A percentile compares a stretch with the other conserved stretches of the same genome.
Conservation (phyloP, 1,284 basidiomycete species). For the Malassezia cuniculi region DNA sequence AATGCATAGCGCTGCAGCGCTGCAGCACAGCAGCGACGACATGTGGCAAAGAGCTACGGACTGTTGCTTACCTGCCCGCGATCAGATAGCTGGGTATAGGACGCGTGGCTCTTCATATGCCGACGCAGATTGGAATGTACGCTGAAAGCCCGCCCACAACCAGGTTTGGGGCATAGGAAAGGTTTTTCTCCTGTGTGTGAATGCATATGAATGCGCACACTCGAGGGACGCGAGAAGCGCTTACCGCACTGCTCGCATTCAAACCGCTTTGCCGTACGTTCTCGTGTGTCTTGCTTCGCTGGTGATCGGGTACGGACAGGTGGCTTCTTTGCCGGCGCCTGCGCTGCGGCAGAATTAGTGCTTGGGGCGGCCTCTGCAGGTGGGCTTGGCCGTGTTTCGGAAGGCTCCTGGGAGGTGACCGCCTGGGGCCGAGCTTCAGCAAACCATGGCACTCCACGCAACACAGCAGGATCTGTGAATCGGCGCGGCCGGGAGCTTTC, state of each 20-base stretch:
- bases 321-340: slow-evolving; percentile 2
- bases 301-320: background rate
- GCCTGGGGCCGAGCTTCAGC: too few species aligned
- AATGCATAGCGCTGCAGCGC: too few species aligned
- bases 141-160: slow-evolving; percentile 39
- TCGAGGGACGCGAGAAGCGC: slow-evolving; percentile 38
- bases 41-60: too few species aligned
- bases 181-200: slow-evolving; percentile 43
- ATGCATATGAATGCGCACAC: slow-evolving; percentile 39
- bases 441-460: too few species aligned
- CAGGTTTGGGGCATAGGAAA: slow-evolving; percentile 32
- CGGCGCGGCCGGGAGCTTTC: too few species aligned
- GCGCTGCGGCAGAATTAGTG: slow-evolving; percentile 18
- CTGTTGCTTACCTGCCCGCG: too few species aligned
- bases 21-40: too few species aligned
- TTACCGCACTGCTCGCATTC: slow-evolving; percentile 38
- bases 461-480: too few species aligned
- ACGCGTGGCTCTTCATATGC: slow-evolving; percentile 34
- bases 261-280: slow-evolving; percentile 34
- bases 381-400: too few species aligned
- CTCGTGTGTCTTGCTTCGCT: background rate
- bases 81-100: too few species aligned
- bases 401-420: too few species aligned
- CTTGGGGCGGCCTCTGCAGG: too few species aligned
- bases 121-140: slow-evolving; percentile 41